A percentile compares a stretch with the other conserved stretches of the same genome.
phyloP scores from a whole-genome alignment of 2,329 filamentous ascomycete genomes.

The Arthrinium phaeospermum region DNA sequence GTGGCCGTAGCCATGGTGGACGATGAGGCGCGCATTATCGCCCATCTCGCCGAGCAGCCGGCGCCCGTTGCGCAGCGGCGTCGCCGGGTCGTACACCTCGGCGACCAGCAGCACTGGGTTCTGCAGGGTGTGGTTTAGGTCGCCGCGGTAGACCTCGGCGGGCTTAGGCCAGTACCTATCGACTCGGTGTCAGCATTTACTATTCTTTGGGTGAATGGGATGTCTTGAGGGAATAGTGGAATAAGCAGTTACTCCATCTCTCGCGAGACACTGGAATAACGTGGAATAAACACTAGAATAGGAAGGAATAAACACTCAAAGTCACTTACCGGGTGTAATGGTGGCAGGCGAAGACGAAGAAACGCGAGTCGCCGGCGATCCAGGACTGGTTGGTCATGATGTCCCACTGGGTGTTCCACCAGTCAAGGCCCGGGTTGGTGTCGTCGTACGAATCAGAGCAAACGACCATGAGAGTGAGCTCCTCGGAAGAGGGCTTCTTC shows the following conservation, averaged over 20 bases:
- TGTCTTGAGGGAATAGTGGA: too few relatives aligned
- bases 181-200: too few relatives aligned
- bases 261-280: too few relatives aligned
- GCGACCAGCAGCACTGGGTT: conserved; percentile 54
- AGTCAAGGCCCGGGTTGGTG: conserved; percentile 46
- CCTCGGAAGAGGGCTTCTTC: conserved; percentile 39
- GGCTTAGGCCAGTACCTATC: conserved; percentile 54
- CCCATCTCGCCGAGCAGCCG: conserved; percentile 53
- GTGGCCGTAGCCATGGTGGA: conserved; percentile 57
- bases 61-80: conserved; percentile 54
- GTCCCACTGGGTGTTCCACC: conserved; percentile 52
- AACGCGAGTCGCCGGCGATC: conserved; percentile 54
- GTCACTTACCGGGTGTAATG: conserved; percentile 48
- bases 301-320: too few relatives aligned
- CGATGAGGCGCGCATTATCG: conserved; percentile 52
- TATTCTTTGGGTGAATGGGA: too few relatives aligned
- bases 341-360: conserved; percentile 51
- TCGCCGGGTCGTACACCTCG: conserved; percentile 56
- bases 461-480: conserved; percentile 49
- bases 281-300: too few relatives aligned
- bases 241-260: too few relatives aligned
- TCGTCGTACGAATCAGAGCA: conserved; percentile 54
- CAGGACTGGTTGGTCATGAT: conserved; percentile 53
- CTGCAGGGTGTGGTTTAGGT: conserved; percentile 49
- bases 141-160: conserved; percentile 53